Conservation (phyloP, 1,284 basidiomycete species). For the Pseudozyma tsukubaensis region DNA sequence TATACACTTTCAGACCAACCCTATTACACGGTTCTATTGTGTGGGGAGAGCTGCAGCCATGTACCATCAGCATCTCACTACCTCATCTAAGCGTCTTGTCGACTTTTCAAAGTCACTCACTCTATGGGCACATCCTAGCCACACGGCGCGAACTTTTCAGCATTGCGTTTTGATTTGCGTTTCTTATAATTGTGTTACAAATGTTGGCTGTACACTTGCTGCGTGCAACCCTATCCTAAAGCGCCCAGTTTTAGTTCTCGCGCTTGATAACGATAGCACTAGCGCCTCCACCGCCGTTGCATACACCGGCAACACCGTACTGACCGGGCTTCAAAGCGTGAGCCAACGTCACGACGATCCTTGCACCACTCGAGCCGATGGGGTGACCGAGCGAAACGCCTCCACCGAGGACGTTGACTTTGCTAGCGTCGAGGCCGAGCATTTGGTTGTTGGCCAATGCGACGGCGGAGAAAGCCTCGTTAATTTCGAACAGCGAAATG, state of each 20-base stretch:
- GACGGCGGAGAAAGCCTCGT: conserved; percentile 74
- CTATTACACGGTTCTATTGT: no score
- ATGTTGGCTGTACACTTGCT: background rate
- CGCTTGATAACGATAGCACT: conserved; percentile 62
- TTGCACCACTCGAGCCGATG: conserved; percentile 92
- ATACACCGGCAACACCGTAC: conserved; percentile 96
- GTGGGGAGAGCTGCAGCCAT: no score
- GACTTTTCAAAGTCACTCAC: no score
- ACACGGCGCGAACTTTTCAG: background rate
- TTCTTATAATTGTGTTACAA: conserved; percentile 8
- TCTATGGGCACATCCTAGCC: no score
- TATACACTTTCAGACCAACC: background rate
- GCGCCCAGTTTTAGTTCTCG: conserved; percentile 23
- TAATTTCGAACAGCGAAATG: conserved; percentile 93
- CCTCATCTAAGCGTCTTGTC: no score
- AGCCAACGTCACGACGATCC: conserved; percentile 93
- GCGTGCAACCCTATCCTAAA: background rate
- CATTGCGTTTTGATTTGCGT: background rate
- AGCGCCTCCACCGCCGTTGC: conserved; percentile 75
- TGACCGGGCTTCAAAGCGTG: conserved; percentile 93
- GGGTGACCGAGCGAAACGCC: conserved; percentile 70
- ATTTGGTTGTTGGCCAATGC: conserved; percentile 68
- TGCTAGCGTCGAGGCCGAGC: conserved; percentile 76
- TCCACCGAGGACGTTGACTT: conserved; percentile 91
- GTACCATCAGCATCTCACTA: background rate